These are phyloP conservation scores for Globisporangium irregulare DNA, from an alignment of 352 stramenopile species.

Conservation along the genomic window DNA sequence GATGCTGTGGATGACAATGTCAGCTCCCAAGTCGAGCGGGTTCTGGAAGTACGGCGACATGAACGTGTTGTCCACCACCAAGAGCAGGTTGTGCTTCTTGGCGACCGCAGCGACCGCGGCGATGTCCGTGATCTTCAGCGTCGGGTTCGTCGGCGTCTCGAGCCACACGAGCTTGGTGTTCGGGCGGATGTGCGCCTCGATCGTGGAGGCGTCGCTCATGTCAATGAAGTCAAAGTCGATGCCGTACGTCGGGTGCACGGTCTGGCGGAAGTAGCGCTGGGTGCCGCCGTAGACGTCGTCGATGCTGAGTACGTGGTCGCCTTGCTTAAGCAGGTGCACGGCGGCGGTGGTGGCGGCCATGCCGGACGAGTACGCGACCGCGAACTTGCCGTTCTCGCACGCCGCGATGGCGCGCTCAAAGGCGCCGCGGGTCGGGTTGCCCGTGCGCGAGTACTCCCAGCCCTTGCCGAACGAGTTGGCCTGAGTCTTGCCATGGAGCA, in stretches of 20 bases:
- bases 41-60: conserved; percentile 93
- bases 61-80: conserved; percentile 95
- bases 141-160: conserved; percentile 93
- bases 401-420: conserved; percentile 92
- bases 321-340: conserved; percentile 87
- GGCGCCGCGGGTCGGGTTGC: conserved; percentile 94
- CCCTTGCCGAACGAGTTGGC: conserved; percentile 93
- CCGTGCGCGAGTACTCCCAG: conserved; percentile 93
- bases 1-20: conserved; percentile 93
- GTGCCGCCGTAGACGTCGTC: conserved; percentile 96
- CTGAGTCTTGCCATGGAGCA: conserved; percentile 73
- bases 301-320: conserved; percentile 95
- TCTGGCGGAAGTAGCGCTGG: conserved; percentile 93
- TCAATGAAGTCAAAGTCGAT: conserved; percentile 95
- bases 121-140: conserved; percentile 94
- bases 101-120: conserved; percentile 87
- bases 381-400: conserved; percentile 90
- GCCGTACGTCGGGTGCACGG: conserved; percentile 86
- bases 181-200: conserved; percentile 78
- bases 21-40: conserved; percentile 88
- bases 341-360: conserved; percentile 88
- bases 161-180: conserved; percentile 95
- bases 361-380: conserved; percentile 88
- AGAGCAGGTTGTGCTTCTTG: conserved; percentile 85
- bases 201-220: conserved; percentile 82